A percentile compares a stretch with the other conserved stretches of the same genome.
Conservation (phyloP, 202 grass and related monocot species). For the Sporobolus alterniflorus region DNA sequence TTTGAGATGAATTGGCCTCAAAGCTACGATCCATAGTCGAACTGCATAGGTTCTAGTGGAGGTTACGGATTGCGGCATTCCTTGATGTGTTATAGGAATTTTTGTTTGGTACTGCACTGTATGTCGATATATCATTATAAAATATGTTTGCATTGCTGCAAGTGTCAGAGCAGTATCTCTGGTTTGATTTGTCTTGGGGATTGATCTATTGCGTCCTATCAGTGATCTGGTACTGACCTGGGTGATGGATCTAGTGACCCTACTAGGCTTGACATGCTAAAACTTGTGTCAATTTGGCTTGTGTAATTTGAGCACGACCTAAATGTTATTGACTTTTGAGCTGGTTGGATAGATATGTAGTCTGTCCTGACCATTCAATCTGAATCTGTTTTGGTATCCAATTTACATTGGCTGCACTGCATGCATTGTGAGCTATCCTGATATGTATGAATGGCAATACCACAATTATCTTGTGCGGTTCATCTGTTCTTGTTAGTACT, state of each 20-base stretch:
- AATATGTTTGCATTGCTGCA: neutral
- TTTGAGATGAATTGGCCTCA: constrained; percentile 1
- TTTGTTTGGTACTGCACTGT: neutral
- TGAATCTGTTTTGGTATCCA: neutral
- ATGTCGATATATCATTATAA: neutral
- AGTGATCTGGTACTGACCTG: neutral
- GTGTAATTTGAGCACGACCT: neutral
- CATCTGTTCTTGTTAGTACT: neutral
- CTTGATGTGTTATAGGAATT: neutral
- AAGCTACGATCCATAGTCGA: constrained; percentile 15
- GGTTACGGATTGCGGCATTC: neutral
- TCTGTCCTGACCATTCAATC: neutral
- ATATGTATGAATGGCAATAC: neutral
- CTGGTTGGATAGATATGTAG: neutral
- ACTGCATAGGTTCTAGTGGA: constrained; percentile 4
- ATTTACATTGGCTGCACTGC: neutral
- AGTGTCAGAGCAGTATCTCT: neutral
- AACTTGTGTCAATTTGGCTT: neutral
- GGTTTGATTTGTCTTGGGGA: neutral
- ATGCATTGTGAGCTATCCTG: neutral
- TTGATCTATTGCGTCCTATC: neutral
- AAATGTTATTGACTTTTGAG: neutral
- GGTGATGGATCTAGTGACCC: neutral
- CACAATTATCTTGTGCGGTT: neutral
- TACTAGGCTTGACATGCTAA: neutral